Percentiles rank a stretch among this genome's conserved stretches.
Conservation (phyloP, 345 rosid genomes). For the Pistacia atlantica region DNA sequence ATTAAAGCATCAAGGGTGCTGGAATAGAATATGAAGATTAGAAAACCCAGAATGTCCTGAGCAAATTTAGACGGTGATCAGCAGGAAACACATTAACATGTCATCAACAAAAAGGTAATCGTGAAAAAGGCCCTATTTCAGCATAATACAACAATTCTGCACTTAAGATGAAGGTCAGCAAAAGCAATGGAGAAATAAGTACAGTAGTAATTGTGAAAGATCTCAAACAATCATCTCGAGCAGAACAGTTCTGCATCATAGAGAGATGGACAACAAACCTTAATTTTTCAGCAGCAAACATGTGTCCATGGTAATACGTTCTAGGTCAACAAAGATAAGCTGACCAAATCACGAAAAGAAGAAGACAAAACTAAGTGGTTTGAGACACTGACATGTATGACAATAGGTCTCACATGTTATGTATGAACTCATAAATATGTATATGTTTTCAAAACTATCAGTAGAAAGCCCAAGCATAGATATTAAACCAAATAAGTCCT, state of each 20-base stretch:
- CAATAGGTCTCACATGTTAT: not conserved
- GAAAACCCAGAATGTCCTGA: not conserved
- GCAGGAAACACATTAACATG: not conserved
- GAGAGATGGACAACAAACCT: constrained; percentile 5
- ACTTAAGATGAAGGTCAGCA: not conserved
- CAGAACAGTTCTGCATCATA: constrained; percentile 4
- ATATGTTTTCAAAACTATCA: not conserved
- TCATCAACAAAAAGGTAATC: not conserved
- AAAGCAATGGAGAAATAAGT: not conserved
- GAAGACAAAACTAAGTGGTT: not conserved
- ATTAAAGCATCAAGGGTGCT: not conserved
- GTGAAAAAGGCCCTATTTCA: not conserved
- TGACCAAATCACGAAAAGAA: not conserved
- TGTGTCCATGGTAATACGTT: not conserved
- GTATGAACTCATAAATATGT: not conserved
- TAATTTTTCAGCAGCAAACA: not conserved
- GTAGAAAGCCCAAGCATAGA: not conserved
- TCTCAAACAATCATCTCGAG: constrained; percentile 9
- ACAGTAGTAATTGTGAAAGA: constrained; percentile 1
- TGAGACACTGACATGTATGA: not conserved
- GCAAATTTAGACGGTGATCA: not conserved
- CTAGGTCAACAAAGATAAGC: not conserved
- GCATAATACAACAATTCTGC: not conserved
- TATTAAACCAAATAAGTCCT: not conserved
- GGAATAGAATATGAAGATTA: not conserved